Percentiles rank a stretch among this genome's conserved stretches.
phyloP scores from a whole-genome alignment of 129 eudicot genomes.

The Centaurea solstitialis region DNA sequence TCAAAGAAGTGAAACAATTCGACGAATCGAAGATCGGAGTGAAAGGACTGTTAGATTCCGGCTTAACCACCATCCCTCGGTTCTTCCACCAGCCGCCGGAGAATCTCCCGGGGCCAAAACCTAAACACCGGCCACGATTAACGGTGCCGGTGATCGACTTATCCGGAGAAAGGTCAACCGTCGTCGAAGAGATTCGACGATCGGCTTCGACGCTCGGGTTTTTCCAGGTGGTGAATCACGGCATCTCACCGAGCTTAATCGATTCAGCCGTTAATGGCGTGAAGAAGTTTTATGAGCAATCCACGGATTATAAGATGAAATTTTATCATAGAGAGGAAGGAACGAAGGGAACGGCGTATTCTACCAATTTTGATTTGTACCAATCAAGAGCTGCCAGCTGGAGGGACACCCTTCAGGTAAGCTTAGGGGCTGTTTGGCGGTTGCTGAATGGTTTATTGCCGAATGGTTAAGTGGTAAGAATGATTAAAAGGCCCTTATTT shows the following conservation, averaged over 20 bases:
- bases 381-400: conserved; percentile 60
- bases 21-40: conserved; percentile 70
- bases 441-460: no score
- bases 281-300: conserved; percentile 43
- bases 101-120: conserved; percentile 27
- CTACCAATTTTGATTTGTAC: conserved; percentile 53
- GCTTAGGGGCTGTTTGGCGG: no score
- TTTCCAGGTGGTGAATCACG: conserved; percentile 57
- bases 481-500: no score
- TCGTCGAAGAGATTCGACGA: conserved; percentile 34
- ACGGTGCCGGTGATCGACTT: conserved; percentile 50
- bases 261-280: conserved; percentile 17
- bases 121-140: neutral
- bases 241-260: conserved; percentile 20
- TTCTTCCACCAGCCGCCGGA: conserved; percentile 68
- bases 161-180: conserved; percentile 35
- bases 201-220: conserved; percentile 53
- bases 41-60: conserved; percentile 69
- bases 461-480: no score
- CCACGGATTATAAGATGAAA: conserved; percentile 32
- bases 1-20: conserved; percentile 46
- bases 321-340: conserved; percentile 40
- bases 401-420: conserved; percentile 53
- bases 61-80: conserved; percentile 63
- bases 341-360: conserved; percentile 34